These are phyloP conservation scores for Canavalia ensiformis DNA, from an alignment of 306 rosid species.

Conservation along the genomic window DNA sequence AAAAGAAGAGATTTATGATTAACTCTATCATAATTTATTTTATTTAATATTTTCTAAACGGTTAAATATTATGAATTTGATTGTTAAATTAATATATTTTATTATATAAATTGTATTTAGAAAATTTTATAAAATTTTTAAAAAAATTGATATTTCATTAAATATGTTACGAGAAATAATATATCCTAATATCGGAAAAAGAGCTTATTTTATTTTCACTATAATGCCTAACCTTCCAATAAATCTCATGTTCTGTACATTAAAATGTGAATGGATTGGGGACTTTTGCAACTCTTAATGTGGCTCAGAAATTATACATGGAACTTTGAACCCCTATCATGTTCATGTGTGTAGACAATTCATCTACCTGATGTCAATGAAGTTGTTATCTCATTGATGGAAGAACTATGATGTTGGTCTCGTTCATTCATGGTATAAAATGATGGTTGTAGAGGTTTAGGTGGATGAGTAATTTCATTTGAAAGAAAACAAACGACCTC, in stretches of 20 bases:
- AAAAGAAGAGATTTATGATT: too few species aligned
- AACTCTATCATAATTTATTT: too few species aligned
- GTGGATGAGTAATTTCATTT: not conserved
- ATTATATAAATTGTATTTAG: too few species aligned
- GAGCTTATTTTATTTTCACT: not conserved
- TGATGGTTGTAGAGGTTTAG: not conserved
- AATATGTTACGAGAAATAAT: too few species aligned
- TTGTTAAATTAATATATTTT: too few species aligned
- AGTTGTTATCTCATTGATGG: slow-evolving; percentile 4
- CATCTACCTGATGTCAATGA: not conserved
- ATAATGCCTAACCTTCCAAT: not conserved
- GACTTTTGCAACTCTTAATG: too few species aligned
- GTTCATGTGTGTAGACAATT: not conserved
- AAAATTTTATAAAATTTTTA: too few species aligned
- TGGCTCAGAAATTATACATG: not conserved
- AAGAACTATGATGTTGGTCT: not conserved
- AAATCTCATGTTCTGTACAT: not conserved
- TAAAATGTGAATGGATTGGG: not conserved
- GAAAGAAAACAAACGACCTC: slow-evolving; percentile 19
- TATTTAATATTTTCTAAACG: too few species aligned
- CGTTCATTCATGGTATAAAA: slow-evolving; percentile 2
- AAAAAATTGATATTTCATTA: too few species aligned
- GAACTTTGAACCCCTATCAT: not conserved
- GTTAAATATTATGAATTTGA: too few species aligned
- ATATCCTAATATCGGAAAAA: too few species aligned